phyloP scores from a whole-genome alignment of 371 early-diverging fungal genomes.

The Entomophthora muscae region DNA sequence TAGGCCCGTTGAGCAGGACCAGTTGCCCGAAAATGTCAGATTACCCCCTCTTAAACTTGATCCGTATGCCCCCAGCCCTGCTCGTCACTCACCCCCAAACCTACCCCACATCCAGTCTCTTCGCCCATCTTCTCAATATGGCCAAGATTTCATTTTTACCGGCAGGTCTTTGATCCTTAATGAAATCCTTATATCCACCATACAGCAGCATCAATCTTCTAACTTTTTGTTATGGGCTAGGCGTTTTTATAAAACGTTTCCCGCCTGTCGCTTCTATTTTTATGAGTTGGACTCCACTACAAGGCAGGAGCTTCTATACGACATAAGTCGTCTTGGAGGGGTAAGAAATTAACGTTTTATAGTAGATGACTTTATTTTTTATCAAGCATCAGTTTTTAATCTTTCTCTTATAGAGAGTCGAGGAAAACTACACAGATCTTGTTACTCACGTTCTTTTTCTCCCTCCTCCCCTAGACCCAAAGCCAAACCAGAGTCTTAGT shows the following conservation, averaged over 20 bases:
- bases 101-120: not conserved
- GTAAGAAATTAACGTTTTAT: not conserved
- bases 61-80: not conserved
- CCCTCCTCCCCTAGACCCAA: not conserved
- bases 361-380: not conserved
- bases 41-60: not conserved
- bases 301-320: not conserved
- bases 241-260: not conserved
- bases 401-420: not conserved
- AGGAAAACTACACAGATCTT: not conserved
- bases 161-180: not conserved
- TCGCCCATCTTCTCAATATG: not conserved
- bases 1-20: not conserved
- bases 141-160: not conserved
- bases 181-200: not conserved
- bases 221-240: not conserved
- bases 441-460: not conserved
- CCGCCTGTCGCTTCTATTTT: not conserved
- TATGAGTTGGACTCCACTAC: not conserved
- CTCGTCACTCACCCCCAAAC: not conserved
- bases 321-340: not conserved
- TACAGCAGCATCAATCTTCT: not conserved
- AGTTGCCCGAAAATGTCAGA: not conserved
- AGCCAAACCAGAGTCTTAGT: not conserved
- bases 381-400: not conserved